Conservation (phyloP, 345 rosid genomes). For the Erysimum cheiranthoides region DNA sequence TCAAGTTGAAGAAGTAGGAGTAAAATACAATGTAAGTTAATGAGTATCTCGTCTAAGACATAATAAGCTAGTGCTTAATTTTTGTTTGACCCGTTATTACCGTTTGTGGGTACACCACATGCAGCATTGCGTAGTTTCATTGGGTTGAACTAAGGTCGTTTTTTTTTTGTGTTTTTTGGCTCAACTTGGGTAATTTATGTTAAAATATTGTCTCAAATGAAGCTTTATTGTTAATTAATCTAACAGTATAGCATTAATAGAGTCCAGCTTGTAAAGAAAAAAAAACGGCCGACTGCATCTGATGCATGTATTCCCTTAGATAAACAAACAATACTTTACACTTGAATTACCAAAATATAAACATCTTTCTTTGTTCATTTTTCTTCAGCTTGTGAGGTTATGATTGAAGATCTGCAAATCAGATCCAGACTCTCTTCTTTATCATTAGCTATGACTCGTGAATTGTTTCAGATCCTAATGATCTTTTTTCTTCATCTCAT, state of each 20-base stretch:
- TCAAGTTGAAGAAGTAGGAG: slow-evolving; percentile 15
- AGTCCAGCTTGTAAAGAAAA: slow-evolving; percentile 19
- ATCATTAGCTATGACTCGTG: slow-evolving; percentile 28
- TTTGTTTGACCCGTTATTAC: slow-evolving; percentile 40
- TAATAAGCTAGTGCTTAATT: not conserved
- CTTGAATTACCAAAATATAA: slow-evolving; percentile 9
- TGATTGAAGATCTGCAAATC: not conserved
- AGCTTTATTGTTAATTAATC: slow-evolving; percentile 3
- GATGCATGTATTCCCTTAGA: slow-evolving; percentile 2
- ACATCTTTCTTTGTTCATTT: slow-evolving; percentile 14
- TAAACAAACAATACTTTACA: slow-evolving; percentile 32
- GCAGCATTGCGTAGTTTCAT: slow-evolving; percentile 32
- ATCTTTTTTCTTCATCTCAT: slow-evolving; percentile 22
- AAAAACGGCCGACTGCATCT: slow-evolving; percentile 1
- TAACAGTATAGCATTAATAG: slow-evolving; percentile 7
- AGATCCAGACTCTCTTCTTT: slow-evolving; percentile 23
- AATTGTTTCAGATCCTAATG: slow-evolving; percentile 26
- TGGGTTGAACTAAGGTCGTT: not conserved
- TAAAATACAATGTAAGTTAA: not conserved
- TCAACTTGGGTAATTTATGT: not conserved
- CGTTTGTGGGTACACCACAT: slow-evolving; percentile 24
- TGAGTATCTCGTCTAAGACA: not conserved
- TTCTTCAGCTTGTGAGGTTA: slow-evolving; percentile 28
- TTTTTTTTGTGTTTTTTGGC: not conserved
- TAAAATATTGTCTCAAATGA: not conserved